phyloP scores from a whole-genome alignment of 371 early-diverging fungal species.

The Mucor sp. region DNA sequence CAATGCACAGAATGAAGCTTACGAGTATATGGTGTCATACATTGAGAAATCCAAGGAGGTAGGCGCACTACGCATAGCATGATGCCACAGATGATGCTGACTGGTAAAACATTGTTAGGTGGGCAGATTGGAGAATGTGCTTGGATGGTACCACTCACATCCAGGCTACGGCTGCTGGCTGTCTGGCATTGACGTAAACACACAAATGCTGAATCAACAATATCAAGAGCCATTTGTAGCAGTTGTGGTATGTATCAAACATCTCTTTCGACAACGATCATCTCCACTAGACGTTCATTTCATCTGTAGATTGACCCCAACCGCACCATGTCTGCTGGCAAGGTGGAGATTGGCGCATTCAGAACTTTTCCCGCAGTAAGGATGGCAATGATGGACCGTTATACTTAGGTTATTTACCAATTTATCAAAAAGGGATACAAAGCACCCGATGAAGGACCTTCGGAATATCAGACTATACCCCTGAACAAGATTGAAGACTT shows the following conservation, averaged over 20 bases:
- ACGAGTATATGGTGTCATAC: constrained; percentile 97
- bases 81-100: not conserved
- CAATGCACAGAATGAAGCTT: constrained; percentile 92
- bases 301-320: constrained; percentile 89
- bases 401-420: not conserved
- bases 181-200: constrained; percentile 96
- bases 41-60: constrained; percentile 83
- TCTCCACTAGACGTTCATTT: not conserved
- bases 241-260: constrained; percentile 73
- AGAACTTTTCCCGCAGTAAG: constrained; percentile 89
- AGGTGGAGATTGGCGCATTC: constrained; percentile 98
- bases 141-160: constrained; percentile 99
- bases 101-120: constrained; percentile 49
- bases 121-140: constrained; percentile 91
- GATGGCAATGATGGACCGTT: not conserved
- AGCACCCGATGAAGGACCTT: constrained; percentile 73
- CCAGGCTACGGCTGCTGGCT: constrained; percentile 99
- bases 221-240: constrained; percentile 96
- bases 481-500: constrained; percentile 96
- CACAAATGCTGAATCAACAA: constrained; percentile 94
- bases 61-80: not conserved
- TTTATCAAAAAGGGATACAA: constrained; percentile 64
- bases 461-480: constrained; percentile 86
- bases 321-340: constrained; percentile 94
- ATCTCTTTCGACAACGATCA: not conserved